These are phyloP conservation scores for Phellinidium pouzarii DNA, from an alignment of 1,284 basidiomycete species.

Conservation along the genomic window DNA sequence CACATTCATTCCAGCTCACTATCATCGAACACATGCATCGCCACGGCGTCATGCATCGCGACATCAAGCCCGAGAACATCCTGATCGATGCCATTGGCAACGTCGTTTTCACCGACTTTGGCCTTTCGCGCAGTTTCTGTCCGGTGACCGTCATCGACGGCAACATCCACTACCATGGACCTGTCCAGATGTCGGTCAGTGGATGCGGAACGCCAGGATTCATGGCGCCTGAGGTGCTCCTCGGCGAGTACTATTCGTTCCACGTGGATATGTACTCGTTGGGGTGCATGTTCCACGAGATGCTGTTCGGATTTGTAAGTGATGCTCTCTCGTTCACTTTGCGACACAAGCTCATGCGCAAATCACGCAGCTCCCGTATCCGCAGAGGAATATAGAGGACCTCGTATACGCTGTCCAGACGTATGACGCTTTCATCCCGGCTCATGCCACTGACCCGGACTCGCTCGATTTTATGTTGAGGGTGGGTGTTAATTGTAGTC, in stretches of 20 bases:
- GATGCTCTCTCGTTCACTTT: background rate
- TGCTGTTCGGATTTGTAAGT: conserved; percentile 47
- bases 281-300: conserved; percentile 44
- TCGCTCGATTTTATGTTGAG: background rate
- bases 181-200: conserved; percentile 41
- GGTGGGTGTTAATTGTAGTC: too few relatives aligned
- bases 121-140: conserved; percentile 24
- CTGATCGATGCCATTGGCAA: conserved; percentile 39
- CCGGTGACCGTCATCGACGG: conserved; percentile 34
- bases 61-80: conserved; percentile 63
- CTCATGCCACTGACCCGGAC: background rate
- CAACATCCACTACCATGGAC: background rate
- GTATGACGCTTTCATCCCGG: background rate
- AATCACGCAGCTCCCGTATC: background rate
- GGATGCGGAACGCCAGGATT: conserved; percentile 57
- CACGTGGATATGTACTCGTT: conserved; percentile 63
- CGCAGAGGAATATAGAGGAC: background rate
- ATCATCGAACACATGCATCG: conserved; percentile 2
- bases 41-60: conserved; percentile 53
- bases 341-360: too few relatives aligned
- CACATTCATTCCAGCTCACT: background rate
- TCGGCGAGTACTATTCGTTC: conserved; percentile 59
- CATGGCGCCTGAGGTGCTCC: conserved; percentile 57
- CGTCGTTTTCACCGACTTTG: conserved; percentile 63
- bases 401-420: background rate